A percentile compares a stretch with the other conserved stretches of the same genome.
Evolutionary conservation across 192 early-diverging fungal genomes (phyloP).

Genomic region (Gaertneriomyces semiglobifer): DNA sequence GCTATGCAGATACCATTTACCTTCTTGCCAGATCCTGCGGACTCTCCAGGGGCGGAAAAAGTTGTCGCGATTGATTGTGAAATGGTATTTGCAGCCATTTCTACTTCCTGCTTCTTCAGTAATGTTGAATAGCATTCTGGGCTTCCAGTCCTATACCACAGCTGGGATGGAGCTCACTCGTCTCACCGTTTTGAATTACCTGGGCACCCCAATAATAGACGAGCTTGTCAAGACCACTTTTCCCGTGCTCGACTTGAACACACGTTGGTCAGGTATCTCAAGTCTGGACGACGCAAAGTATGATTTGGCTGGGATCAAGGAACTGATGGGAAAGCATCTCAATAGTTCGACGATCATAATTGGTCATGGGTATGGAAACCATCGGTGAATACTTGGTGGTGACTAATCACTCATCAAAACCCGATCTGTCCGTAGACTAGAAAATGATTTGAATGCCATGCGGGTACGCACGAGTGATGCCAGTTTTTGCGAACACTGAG

Average conservation of each 20-base stretch:
- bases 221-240: constrained; percentile 54
- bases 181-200: constrained; percentile 52
- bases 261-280: constrained; percentile 51
- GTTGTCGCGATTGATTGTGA: constrained; percentile 69
- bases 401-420: neutral
- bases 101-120: neutral
- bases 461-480: constrained; percentile 3
- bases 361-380: constrained; percentile 48
- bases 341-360: constrained; percentile 55
- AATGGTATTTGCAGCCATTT: constrained; percentile 46
- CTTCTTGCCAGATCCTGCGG: neutral
- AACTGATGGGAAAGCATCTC: constrained; percentile 40
- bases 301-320: constrained; percentile 43
- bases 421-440: constrained; percentile 32
- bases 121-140: neutral
- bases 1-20: constrained; percentile 34
- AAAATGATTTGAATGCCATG: constrained; percentile 68
- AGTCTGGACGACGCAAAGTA: constrained; percentile 46
- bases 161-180: constrained; percentile 66
- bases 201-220: constrained; percentile 52
- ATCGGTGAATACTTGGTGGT: neutral
- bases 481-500: neutral
- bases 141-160: constrained; percentile 57
- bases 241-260: constrained; percentile 63
- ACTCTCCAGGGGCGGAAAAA: constrained; percentile 1